Base-by-base conservation (phyloP, 495 filamentous ascomycete species). In the Thozetella sp. region DNA sequence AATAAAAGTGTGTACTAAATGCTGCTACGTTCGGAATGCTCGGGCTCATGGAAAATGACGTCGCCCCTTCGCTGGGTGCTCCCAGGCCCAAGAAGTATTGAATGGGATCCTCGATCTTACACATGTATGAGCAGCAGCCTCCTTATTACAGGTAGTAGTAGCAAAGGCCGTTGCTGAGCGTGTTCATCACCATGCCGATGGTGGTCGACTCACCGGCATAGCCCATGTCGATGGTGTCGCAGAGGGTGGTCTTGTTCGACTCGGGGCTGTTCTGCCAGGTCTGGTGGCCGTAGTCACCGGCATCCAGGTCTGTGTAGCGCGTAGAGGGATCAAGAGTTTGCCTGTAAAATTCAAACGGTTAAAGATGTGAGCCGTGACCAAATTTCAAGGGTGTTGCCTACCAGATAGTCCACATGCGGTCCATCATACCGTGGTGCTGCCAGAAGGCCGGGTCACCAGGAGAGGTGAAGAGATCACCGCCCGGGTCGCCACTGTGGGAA, bases 361-460 rank as follows among this genome's bases (percentile, higher is more conserved):
- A n/a, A n/a, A n/a, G n/a, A n/a, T n/a, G n/a, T n/a, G n/a, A n/a
- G n/a, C n/a, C n/a, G n/a, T n/a, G n/a, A n/a, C n/a, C n/a, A n/a
- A n/a, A n/a, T n/a, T n/a, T n/a, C n/a, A n/a, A n/a, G n/a, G n/a
- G n/a, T n/a, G n/a, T n/a, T n/a, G n/a, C 79, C 73, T 91, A 87
- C 88, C 89, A 91, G 20, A 84, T 82, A 75, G 84, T 83, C 80
- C 83, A 92, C 12, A 86, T 53, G 10, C 83, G 81, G 69, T 91
- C 89, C 56, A 92, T 79, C 79, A 83, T 80, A 17, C 73, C 80
- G 67, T 91, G 89, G 67, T 92, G 89, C 12, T 86, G 74, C 65
- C 74, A 92, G 72, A 92, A 92, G 1, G 76, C 80, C 12, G 88
- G 88, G 56, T 91, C 89, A 9, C 83, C 84, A 10, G 88, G 83